Evolutionary conservation across 306 rosid species (phyloP).

Genomic region (Comarum palustre): DNA sequence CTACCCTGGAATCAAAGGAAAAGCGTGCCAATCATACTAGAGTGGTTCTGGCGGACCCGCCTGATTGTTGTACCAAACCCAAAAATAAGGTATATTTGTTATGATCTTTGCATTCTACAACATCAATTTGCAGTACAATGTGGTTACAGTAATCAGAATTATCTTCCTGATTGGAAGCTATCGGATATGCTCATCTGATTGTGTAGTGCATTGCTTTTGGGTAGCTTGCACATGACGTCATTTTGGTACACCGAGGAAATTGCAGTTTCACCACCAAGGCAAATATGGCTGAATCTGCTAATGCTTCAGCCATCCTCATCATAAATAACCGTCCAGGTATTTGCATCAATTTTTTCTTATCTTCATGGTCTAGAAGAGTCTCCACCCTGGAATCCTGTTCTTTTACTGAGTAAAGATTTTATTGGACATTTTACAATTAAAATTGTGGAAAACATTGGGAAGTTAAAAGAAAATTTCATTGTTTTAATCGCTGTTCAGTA

Average conservation of each 20-base stretch:
- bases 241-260: constrained; percentile 87
- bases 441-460: not conserved
- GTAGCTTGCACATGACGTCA: constrained; percentile 74
- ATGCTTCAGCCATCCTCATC: constrained; percentile 90
- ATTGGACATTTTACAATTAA: not conserved
- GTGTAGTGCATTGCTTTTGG: constrained; percentile 39
- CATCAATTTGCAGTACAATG: not conserved
- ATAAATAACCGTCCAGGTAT: constrained; percentile 77
- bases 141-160: constrained; percentile 15
- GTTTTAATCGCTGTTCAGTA: not conserved
- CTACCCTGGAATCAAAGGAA: constrained; percentile 80
- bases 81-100: constrained; percentile 53
- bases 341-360: constrained; percentile 23
- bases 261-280: constrained; percentile 97
- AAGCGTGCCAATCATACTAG: constrained; percentile 75
- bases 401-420: not conserved
- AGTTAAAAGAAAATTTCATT: constrained; percentile 4
- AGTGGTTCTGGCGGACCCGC: constrained; percentile 96
- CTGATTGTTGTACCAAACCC: constrained; percentile 75
- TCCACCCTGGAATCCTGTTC: not conserved
- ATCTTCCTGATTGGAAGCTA: constrained; percentile 25
- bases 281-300: constrained; percentile 72
- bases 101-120: constrained; percentile 16
- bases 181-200: constrained; percentile 22
- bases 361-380: not conserved